Base-by-base conservation (phyloP, 352 stramenopile genomes). In the Blastocystis sp. region DNA sequence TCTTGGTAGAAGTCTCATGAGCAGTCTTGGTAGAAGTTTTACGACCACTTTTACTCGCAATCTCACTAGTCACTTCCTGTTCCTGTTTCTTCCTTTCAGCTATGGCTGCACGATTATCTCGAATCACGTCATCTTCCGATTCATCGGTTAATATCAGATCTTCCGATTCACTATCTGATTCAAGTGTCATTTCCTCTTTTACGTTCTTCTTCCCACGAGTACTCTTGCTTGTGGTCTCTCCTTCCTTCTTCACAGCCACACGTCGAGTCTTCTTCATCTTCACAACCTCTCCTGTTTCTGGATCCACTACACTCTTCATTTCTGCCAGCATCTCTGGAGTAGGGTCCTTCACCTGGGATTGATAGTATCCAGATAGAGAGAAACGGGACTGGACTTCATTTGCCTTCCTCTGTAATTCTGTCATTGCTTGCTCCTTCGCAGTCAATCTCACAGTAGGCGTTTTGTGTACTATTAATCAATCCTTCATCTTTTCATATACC, bases 1-100 rank as follows among this genome's bases (percentile, higher is more conserved):
- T 91, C 91, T 42, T n/a, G 30, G 66, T 66, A 73, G 76, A 42
- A 7, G 11, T 69, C 57, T 89, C 19, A 22, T 68, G 9, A 37
- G 68, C 5, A 27, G 40, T 17, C 75, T 40, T 56, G 37, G 19
- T 11, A 57, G 51, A 19, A n/a, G n/a, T n/a, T 54, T 24, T 60
- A n/a, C 68, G 40, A n/a, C n/a, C n/a, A n/a, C n/a, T n/a, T n/a
- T 56, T 33, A n/a, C 56, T n/a, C 19, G 6, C 42, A 30, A 37
- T 11, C 40, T 81, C 27, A 9, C 4, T 69, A 11, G 54, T 68
- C n/a, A 58, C 64, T 48, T 89, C 81, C 22, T 64, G 27, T 37
- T 66, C 73, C 48, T 82, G n/a, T 35, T 48, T 37, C 73, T 64
- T 82, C 30, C 54, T 64, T 40, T 17, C 51, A 19, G 73, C 73